A percentile compares a stretch with the other conserved stretches of the same genome.
phyloP scores from a whole-genome alignment of 2,329 filamentous ascomycete genomes.

The Elsinoe necatrix region DNA sequence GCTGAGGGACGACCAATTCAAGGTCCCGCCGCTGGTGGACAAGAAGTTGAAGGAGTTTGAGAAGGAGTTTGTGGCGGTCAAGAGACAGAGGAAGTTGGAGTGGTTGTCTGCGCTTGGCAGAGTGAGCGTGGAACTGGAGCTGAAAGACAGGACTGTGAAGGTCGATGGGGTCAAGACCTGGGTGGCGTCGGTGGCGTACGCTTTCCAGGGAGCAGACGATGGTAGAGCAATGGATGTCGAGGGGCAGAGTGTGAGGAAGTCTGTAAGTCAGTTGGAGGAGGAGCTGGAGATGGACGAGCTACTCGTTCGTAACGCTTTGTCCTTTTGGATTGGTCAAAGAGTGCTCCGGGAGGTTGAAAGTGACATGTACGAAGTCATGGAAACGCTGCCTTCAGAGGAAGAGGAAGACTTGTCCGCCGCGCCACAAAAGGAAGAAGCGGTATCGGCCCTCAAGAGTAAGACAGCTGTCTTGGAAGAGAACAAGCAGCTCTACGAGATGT shows the following conservation, averaged over 20 bases:
- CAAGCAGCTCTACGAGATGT: constrained; percentile 75
- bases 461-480: constrained; percentile 58
- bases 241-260: constrained; percentile 27
- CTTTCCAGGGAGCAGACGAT: constrained; percentile 54
- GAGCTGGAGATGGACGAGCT: constrained; percentile 63
- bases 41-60: constrained; percentile 63
- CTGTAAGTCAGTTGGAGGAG: constrained; percentile 39
- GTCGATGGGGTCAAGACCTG: constrained; percentile 68
- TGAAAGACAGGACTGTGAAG: constrained; percentile 68
- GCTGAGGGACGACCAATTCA: constrained; percentile 61
- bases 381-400: constrained; percentile 43
- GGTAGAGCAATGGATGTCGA: constrained; percentile 30
- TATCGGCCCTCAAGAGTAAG: constrained; percentile 42
- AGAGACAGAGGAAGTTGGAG: constrained; percentile 73
- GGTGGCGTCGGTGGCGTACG: constrained; percentile 79
- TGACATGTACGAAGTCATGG: constrained; percentile 59
- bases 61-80: constrained; percentile 66
- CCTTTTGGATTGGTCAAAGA: constrained; percentile 62
- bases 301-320: constrained; percentile 58
- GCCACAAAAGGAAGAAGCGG: constrained; percentile 33
- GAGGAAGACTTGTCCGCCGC: constrained; percentile 27
- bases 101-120: constrained; percentile 80
- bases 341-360: constrained; percentile 50
- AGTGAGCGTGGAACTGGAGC: constrained; percentile 69
- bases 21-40: constrained; percentile 50